Evolutionary conservation across 2,329 filamentous ascomycete species (phyloP).

Genomic region (Nemania diffusa): DNA sequence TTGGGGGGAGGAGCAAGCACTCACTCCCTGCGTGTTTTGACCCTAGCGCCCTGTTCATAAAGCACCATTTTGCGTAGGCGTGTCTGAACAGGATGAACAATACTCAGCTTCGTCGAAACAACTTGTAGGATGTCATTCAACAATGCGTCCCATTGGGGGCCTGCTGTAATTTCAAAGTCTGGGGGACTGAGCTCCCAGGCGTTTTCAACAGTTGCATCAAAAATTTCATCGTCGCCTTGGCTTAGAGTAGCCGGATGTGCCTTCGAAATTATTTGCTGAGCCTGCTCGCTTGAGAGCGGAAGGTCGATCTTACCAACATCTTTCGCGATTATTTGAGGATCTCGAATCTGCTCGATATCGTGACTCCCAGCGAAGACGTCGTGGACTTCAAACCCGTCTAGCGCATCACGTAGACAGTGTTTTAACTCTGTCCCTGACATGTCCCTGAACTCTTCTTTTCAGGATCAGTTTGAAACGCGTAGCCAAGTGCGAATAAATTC

Average conservation of each 20-base stretch:
- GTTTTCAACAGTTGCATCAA: slow-evolving; percentile 55
- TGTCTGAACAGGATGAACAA: slow-evolving; percentile 47
- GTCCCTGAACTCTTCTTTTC: neutral
- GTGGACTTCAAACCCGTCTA: slow-evolving; percentile 13
- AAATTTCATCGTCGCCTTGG: slow-evolving; percentile 53
- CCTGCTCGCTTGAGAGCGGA: slow-evolving; percentile 42
- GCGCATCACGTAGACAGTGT: neutral
- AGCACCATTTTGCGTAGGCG: slow-evolving; percentile 60
- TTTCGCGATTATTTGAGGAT: slow-evolving; percentile 11
- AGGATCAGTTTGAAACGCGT: neutral
- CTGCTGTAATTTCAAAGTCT: slow-evolving; percentile 51
- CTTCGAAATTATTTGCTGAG: slow-evolving; percentile 41
- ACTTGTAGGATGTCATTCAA: neutral
- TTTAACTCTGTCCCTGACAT: neutral
- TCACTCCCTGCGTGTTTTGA: slow-evolving; percentile 58
- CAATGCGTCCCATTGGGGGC: slow-evolving; percentile 1
- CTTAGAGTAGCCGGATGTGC: slow-evolving; percentile 51
- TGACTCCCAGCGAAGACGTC: neutral
- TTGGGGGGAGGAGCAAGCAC: neutral
- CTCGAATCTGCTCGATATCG: neutral
- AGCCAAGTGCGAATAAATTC: neutral
- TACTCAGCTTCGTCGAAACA: slow-evolving; percentile 46
- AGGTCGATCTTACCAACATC: slow-evolving; percentile 34
- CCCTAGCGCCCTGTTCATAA: slow-evolving; percentile 61
- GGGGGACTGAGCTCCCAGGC: slow-evolving; percentile 55